phyloP scores from a whole-genome alignment of 805 yeast species.

The Metschnikowia santaceciliae region DNA sequence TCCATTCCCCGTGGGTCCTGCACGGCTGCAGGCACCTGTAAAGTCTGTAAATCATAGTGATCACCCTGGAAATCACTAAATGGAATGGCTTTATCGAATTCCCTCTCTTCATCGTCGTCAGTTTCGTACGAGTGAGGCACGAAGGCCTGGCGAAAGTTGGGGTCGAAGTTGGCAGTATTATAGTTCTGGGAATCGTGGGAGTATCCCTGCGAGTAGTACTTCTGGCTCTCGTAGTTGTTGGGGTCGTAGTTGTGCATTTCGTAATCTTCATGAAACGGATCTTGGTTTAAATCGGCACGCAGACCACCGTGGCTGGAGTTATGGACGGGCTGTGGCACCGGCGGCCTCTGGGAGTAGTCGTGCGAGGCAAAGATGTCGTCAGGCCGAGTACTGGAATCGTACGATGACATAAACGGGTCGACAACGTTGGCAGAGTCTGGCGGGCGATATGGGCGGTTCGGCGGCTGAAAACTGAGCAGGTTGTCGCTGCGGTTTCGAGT shows the following conservation, averaged over 20 bases:
- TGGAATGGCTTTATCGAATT: constrained; percentile 37
- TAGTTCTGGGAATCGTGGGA: constrained; percentile 8
- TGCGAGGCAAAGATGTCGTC: constrained; percentile 14
- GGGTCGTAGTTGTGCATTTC: constrained; percentile 19
- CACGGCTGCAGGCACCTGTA: constrained; percentile 22
- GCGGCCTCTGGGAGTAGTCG: constrained; percentile 5
- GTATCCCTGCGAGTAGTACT: constrained; percentile 4
- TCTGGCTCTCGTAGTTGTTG: constrained; percentile 1
- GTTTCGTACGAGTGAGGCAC: constrained; percentile 42
- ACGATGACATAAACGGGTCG: constrained; percentile 14
- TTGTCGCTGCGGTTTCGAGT: constrained; percentile 9
- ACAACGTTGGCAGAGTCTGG: constrained; percentile 1
- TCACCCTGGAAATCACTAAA: constrained; percentile 40
- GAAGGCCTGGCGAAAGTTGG: constrained; percentile 34
- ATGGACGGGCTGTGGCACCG: constrained; percentile 9
- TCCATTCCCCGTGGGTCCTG: constrained; percentile 7
- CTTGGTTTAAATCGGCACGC: constrained; percentile 7
- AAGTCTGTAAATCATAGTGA: constrained; percentile 37
- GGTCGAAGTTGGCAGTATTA: not conserved
- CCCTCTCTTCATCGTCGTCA: constrained; percentile 36
- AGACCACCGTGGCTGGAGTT: constrained; percentile 1
- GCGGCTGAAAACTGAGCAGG: constrained; percentile 17
- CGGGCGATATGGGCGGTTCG: constrained; percentile 8
- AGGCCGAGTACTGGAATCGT: constrained; percentile 15
- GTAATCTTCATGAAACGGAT: constrained; percentile 27